Percentiles rank a stretch among this genome's conserved stretches.
Conservation (phyloP, 768 basidiomycete genomes). For the Tubosaeta sp. region DNA sequence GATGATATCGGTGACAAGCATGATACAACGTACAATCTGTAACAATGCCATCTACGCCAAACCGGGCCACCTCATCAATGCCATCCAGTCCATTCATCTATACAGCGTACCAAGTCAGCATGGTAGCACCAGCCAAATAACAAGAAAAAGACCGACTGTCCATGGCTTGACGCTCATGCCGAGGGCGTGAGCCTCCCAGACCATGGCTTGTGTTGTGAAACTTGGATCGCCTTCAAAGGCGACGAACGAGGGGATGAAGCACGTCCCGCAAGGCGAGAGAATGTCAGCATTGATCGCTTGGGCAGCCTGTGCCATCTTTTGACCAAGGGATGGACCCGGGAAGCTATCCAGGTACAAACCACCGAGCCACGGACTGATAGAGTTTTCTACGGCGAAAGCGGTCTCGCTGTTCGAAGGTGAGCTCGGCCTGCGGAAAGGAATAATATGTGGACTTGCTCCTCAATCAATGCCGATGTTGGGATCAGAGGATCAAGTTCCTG, state of each 20-base stretch:
- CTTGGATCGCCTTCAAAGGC: slow-evolving; percentile 42
- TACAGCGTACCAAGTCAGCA: background rate
- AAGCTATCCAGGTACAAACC: slow-evolving; percentile 62
- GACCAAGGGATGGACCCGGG: slow-evolving; percentile 53
- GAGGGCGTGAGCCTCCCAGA: slow-evolving; percentile 58
- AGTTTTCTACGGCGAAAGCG: slow-evolving; percentile 37
- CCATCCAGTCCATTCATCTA: slow-evolving; percentile 62
- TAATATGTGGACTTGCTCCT: slow-evolving; percentile 42
- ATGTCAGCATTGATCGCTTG: slow-evolving; percentile 58
- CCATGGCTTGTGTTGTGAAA: slow-evolving; percentile 68
- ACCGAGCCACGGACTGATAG: slow-evolving; percentile 62
- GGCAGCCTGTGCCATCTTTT: slow-evolving; percentile 66
- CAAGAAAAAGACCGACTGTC: slow-evolving; percentile 50
- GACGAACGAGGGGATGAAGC: slow-evolving; percentile 38
- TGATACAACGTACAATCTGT: slow-evolving; percentile 50
- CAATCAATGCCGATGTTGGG: slow-evolving; percentile 59
- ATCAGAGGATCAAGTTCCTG: slow-evolving; percentile 56
- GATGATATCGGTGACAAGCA: background rate
- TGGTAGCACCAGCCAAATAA: background rate
- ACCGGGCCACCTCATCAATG: slow-evolving; percentile 54
- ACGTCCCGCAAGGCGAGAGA: slow-evolving; percentile 56
- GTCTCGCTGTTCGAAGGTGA: slow-evolving; percentile 34
- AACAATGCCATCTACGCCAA: slow-evolving; percentile 73
- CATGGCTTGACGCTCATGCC: slow-evolving; percentile 67
- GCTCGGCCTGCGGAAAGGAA: background rate